Conservation (phyloP, 1,139 yeast species). For the Saccharomyces hybrid region DNA sequence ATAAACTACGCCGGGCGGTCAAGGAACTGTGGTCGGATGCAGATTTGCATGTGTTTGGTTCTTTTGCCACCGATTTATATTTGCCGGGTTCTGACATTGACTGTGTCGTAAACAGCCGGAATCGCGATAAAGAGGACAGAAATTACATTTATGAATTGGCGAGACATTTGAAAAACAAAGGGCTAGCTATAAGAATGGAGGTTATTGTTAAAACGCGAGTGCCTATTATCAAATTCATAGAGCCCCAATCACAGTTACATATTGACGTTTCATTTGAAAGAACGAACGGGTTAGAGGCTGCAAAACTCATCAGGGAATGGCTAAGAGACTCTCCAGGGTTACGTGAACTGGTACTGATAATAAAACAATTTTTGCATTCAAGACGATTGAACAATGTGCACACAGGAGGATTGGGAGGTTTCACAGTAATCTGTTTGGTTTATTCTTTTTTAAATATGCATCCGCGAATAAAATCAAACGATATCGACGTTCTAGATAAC, state of each 20-base stretch:
- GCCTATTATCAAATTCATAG: slow-evolving; percentile 91
- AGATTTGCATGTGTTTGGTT: slow-evolving; percentile 83
- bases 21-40: slow-evolving; percentile 70
- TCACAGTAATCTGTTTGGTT: slow-evolving; percentile 80
- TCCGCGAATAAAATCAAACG: slow-evolving; percentile 64
- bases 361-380: slow-evolving; percentile 80
- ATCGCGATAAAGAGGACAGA: slow-evolving; percentile 60
- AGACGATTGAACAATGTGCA: slow-evolving; percentile 85
- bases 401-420: slow-evolving; percentile 95
- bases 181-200: slow-evolving; percentile 66
- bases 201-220: slow-evolving; percentile 91
- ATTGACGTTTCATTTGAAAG: slow-evolving; percentile 91
- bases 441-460: slow-evolving; percentile 76
- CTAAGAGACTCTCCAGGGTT: slow-evolving; percentile 66
- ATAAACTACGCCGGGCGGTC: slow-evolving; percentile 52
- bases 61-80: slow-evolving; percentile 89
- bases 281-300: slow-evolving; percentile 80
- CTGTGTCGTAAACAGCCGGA: slow-evolving; percentile 70
- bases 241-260: slow-evolving; percentile 61
- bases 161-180: slow-evolving; percentile 54
- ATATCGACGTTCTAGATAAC: slow-evolving; percentile 64
- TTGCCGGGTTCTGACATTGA: slow-evolving; percentile 96
- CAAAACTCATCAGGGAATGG: slow-evolving; percentile 74
- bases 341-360: slow-evolving; percentile 73
- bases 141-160: slow-evolving; percentile 68